phyloP scores from a whole-genome alignment of 805 yeast genomes.

The Candida nanaspora region DNA sequence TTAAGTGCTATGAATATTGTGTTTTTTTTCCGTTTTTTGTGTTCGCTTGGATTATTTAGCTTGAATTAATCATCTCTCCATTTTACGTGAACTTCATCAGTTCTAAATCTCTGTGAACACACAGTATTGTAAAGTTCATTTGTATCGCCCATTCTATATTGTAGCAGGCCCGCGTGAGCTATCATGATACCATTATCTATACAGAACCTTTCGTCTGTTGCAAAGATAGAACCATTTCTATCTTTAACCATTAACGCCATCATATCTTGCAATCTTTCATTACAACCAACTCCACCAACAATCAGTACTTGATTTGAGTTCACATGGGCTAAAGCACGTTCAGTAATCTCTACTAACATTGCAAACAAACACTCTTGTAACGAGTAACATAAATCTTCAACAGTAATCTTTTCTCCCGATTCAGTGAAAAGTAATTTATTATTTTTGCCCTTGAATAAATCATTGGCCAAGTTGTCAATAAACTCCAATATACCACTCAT shows the following conservation, averaged over 20 bases:
- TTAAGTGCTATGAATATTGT: too few relatives aligned
- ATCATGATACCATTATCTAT: constrained; percentile 98
- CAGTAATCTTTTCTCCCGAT: constrained; percentile 49
- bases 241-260: constrained; percentile 93
- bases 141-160: constrained; percentile 74
- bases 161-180: constrained; percentile 92
- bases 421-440: constrained; percentile 33
- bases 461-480: constrained; percentile 75
- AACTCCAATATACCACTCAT: constrained; percentile 93
- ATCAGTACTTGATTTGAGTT: constrained; percentile 81
- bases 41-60: too few relatives aligned
- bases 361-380: constrained; percentile 89
- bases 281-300: constrained; percentile 99
- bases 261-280: constrained; percentile 87
- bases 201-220: constrained; percentile 95
- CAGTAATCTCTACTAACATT: constrained; percentile 96
- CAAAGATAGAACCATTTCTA: constrained; percentile 80
- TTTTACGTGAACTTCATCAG: constrained; percentile 84
- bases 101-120: constrained; percentile 89
- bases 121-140: constrained; percentile 59
- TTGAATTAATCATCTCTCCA: constrained; percentile 77
- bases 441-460: constrained; percentile 44
- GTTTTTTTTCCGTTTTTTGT: too few relatives aligned
- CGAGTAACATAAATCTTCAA: constrained; percentile 87
- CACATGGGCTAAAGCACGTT: constrained; percentile 97